Evolutionary conservation across 2,329 filamentous ascomycete species (phyloP), one percentile per base, ranked within the genome.

Genomic region (Sporothrix brasiliensis): DNA sequence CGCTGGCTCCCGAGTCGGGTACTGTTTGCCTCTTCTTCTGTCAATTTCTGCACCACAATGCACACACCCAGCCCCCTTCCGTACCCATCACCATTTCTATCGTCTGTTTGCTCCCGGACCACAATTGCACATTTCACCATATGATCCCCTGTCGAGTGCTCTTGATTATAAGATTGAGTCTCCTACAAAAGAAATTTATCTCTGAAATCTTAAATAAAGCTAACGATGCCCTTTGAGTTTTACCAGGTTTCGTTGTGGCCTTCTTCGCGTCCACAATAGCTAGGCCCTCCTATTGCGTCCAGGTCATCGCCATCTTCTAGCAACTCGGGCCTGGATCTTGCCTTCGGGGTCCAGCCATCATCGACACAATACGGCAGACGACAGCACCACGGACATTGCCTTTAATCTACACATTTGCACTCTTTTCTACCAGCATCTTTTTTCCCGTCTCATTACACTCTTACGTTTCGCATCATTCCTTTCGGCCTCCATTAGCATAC

Each of bases 1-100:
- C 24, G 61, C 61, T 65, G 14, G 61, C 39, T 58, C 24, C 50
- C 66, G 34, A 14, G 21, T 27, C 52, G 66, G 66, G 16, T 68
- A 68, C 52, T 47, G 50, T 56, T 56, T 56, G n/a, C 50, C 16
- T 47, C 6, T 34, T 34, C 7, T 34, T 34, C 6, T 34, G 6
- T 13, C 16, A 58, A 34, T 10, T n/a, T 16, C 30, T 30, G n/a
- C n/a, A 9, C 19, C 34, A 39, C 58, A 19, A 24, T 44, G 58
- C 21, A 41, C 30, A 53, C 65, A 24, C 49, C 19, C 19, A 13
- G 3, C 16, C 52, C 52, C 10, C 47, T 58, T 44, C 52, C 21
- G 65, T n/a, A 67, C 65, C 34, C 47, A 24, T 27, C 50, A n/a
- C 30, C 10, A 9, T n/a, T 39, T 4, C 63, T 39, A 6, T 27